phyloP scores from a whole-genome alignment of 495 filamentous ascomycete genomes.

The Collariella sp. region DNA sequence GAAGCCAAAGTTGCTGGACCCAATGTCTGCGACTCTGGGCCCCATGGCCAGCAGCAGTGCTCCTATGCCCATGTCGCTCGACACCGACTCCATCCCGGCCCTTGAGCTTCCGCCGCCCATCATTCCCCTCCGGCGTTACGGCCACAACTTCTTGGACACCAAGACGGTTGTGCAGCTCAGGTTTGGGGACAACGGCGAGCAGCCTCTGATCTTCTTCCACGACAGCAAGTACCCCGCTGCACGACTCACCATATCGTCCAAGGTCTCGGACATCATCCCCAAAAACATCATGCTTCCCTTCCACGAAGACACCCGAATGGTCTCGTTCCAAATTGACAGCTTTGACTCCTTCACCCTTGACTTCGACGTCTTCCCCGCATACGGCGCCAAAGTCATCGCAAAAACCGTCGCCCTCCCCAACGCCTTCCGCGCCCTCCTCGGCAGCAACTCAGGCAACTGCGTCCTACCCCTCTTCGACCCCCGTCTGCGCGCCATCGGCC shows the following conservation, averaged over 20 bases:
- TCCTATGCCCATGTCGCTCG: conserved; percentile 59
- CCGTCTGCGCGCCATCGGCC: conserved; percentile 84
- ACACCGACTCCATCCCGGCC: conserved; percentile 79
- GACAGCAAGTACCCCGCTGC: conserved; percentile 92
- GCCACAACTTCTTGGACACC: conserved; percentile 95
- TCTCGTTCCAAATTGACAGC: conserved; percentile 94
- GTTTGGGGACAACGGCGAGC: conserved; percentile 64
- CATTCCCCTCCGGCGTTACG: conserved; percentile 86
- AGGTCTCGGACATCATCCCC: conserved; percentile 89
- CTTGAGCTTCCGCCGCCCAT: conserved; percentile 93
- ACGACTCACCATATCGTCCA: conserved; percentile 90
- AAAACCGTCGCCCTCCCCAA: conserved; percentile 84
- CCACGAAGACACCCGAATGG: conserved; percentile 83
- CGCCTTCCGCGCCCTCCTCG: conserved; percentile 60
- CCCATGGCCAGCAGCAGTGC: conserved; percentile 39
- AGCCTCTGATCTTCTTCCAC: conserved; percentile 81
- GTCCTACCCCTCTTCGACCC: conserved; percentile 88
- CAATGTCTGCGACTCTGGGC: conserved; percentile 24
- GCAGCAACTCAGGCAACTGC: conserved; percentile 68
- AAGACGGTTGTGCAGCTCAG: conserved; percentile 89
- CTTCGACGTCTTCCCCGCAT: conserved; percentile 95
- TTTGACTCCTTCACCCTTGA: conserved; percentile 88
- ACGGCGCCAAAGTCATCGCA: conserved; percentile 93
- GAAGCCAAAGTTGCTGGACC: conserved; percentile 21
- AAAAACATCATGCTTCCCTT: conserved; percentile 91